Base-by-base conservation (phyloP, 2,329 filamentous ascomycete genomes). In the Apiospora malaysiana region DNA sequence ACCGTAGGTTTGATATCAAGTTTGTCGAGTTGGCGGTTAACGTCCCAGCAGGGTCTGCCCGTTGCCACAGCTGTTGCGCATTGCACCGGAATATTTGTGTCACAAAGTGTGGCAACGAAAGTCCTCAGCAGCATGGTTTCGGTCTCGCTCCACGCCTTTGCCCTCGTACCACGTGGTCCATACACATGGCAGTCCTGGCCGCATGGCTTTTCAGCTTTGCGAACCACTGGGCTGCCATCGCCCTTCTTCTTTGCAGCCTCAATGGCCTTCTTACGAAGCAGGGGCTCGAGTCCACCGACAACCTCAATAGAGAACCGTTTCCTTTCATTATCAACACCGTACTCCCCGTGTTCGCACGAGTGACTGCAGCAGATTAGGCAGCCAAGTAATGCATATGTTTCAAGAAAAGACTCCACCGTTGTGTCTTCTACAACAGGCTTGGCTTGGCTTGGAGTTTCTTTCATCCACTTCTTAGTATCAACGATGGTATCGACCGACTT, bases 301-400 rank as follows among this genome's bases (percentile, higher is more conserved):
- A 78, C 76, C 47, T 86, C 84, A n/a, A 89, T 81, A 3, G 86
- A 88, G 75, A 89, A 87, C 3, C 85, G 81, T 66, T 84, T 86
- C 45, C 85, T 83, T 74, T 88, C 87, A 71, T 87, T 87, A 68
- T 86, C 85, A 8, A 80, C 77, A 70, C 88, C 86, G 68, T 89
- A 89, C 69, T 89, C 88, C 65, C 88, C 88, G 73, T 90, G 88
- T 75, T 90, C 88, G 71, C 88, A 90, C 16, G 88, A 89, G 76
- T 90, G 86, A 68, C 87, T 87, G 75, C 85, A 87, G 78, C 88
- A 90, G 68, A 89, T 85, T n/a, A 89, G 79, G 74, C 88, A 90
- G 16, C 86, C 86, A 21, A 90, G 82, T 12, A 87, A 82, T 43
- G 84, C 84, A 75, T 89, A 89, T 1, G 86, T 89, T 67, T 86